phyloP scores from a whole-genome alignment of 768 basidiomycete genomes.

The Pulveroboletus sp. region DNA sequence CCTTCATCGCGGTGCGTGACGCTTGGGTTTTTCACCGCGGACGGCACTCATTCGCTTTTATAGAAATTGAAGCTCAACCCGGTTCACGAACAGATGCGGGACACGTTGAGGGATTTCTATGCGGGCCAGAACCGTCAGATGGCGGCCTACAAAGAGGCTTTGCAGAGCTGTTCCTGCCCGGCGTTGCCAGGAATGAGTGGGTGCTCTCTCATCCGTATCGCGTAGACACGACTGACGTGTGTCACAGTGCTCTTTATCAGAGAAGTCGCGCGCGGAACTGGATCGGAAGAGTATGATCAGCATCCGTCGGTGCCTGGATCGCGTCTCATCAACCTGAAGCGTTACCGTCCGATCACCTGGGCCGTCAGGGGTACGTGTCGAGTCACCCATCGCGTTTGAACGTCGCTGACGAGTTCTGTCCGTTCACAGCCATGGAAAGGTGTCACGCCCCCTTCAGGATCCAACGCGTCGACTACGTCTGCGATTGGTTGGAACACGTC shows the following conservation, averaged over 20 bases:
- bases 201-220: not conserved
- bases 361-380: conserved; percentile 38
- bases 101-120: conserved; percentile 20
- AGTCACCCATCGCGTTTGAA: not conserved
- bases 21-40: not conserved
- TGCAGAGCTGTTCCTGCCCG: conserved; percentile 27
- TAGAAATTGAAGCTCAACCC: conserved; percentile 27
- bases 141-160: conserved; percentile 28
- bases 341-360: conserved; percentile 37
- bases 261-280: conserved; percentile 33
- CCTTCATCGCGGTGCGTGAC: conserved; percentile 23
- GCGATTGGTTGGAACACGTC: conserved; percentile 38
- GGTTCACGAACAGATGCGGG: conserved; percentile 20
- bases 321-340: conserved; percentile 37
- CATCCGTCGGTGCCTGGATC: conserved; percentile 25
- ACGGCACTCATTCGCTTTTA: not conserved
- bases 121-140: conserved; percentile 25
- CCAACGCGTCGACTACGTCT: conserved; percentile 32
- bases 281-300: conserved; percentile 25
- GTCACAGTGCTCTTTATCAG: conserved; percentile 29
- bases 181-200: conserved; percentile 33
- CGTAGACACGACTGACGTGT: conserved; percentile 1
- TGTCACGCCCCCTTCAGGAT: conserved; percentile 43
- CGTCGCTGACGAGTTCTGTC: not conserved
- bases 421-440: conserved; percentile 43